Conservation (phyloP, 192 early-diverging fungal species). For the Thamnidium elegans region DNA sequence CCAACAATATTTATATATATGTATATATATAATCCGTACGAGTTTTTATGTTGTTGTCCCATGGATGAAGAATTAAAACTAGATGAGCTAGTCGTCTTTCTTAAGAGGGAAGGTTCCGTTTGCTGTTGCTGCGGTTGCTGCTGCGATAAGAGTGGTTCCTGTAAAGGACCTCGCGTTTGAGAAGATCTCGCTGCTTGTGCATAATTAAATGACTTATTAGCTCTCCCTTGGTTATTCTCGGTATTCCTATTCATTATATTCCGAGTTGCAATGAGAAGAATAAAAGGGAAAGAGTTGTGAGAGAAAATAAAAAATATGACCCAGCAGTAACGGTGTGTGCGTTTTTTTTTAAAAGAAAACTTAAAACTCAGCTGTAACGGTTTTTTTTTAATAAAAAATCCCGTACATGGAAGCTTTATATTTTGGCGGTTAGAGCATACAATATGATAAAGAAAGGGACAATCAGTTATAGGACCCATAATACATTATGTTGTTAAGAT, state of each 20-base stretch:
- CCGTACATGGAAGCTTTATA: no score
- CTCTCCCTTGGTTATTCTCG: slow-evolving; percentile 1
- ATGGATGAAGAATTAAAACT: slow-evolving; percentile 1
- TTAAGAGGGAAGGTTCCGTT: not conserved
- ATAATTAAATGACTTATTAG: slow-evolving; percentile 4
- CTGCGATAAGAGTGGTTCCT: not conserved
- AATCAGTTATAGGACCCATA: no score
- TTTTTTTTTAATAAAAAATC: no score
- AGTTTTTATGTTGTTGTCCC: not conserved
- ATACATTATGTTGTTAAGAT: no score
- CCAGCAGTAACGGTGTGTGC: not conserved
- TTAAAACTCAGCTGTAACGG: no score
- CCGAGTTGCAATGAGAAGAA: slow-evolving; percentile 7
- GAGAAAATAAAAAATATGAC: no score
- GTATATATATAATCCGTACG: not conserved
- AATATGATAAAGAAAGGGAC: no score
- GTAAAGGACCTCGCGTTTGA: slow-evolving; percentile 5
- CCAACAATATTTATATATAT: not conserved
- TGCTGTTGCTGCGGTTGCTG: not conserved
- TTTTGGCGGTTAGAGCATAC: no score
- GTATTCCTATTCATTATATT: slow-evolving; percentile 17
- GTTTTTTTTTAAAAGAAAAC: no score
- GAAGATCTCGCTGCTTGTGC: slow-evolving; percentile 13
- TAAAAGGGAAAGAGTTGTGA: not conserved
- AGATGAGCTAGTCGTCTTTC: not conserved